Evolutionary conservation across 305 asterid species (phyloP).

Genomic region (Solanum hybrid): DNA sequence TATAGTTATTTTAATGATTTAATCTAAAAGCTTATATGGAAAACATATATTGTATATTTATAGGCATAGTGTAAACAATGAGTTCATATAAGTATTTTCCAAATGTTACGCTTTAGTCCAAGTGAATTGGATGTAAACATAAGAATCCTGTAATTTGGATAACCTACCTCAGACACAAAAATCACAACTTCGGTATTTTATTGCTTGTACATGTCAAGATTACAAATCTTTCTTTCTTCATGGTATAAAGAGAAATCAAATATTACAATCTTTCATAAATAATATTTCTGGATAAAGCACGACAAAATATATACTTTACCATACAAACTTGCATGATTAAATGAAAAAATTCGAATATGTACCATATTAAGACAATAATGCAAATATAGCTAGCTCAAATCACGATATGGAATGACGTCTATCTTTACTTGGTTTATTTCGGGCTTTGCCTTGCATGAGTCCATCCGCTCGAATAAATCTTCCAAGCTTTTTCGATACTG

Average conservation of each 20-base stretch:
- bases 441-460: slow-evolving; percentile 21
- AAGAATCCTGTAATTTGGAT: background rate
- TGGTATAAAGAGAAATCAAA: background rate
- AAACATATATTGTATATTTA: background rate
- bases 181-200: background rate
- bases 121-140: background rate
- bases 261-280: background rate
- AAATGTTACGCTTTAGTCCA: background rate
- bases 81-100: background rate
- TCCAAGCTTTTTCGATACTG: slow-evolving; percentile 56
- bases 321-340: background rate
- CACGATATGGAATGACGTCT: slow-evolving; percentile 75
- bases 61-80: background rate
- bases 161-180: background rate
- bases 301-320: background rate
- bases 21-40: background rate
- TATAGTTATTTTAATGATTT: background rate
- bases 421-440: slow-evolving; percentile 45
- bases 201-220: background rate
- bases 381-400: slow-evolving; percentile 2
- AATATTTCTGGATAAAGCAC: background rate
- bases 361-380: background rate
- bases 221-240: background rate
- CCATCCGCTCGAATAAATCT: slow-evolving; percentile 51
- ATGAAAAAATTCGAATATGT: background rate